Percentiles rank a stretch among this genome's conserved stretches.
phyloP scores from a whole-genome alignment of 2,329 filamentous ascomycete species.

The Ophiocordyceps australis region DNA sequence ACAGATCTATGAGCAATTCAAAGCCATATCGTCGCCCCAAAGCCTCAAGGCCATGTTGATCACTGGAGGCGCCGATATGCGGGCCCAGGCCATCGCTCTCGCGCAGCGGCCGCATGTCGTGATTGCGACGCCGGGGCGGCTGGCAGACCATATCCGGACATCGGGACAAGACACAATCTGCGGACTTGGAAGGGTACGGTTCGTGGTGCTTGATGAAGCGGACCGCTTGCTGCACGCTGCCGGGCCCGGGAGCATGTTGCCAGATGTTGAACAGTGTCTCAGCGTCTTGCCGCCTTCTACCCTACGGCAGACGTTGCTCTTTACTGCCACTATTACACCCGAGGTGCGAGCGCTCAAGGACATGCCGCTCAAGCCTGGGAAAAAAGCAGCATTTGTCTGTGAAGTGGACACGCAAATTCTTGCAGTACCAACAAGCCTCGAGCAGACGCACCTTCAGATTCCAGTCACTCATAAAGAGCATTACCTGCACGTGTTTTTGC shows the following conservation, averaged over 20 bases:
- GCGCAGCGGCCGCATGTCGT: slow-evolving; percentile 74
- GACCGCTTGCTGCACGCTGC: slow-evolving; percentile 67
- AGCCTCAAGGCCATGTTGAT: slow-evolving; percentile 78
- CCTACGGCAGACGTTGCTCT: slow-evolving; percentile 80
- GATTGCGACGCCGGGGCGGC: slow-evolving; percentile 80
- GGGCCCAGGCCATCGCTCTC: slow-evolving; percentile 70
- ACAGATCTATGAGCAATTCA: slow-evolving; percentile 93
- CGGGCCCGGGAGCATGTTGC: slow-evolving; percentile 73
- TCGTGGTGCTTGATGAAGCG: slow-evolving; percentile 89
- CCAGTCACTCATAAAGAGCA: slow-evolving; percentile 88
- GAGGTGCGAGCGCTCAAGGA: slow-evolving; percentile 79
- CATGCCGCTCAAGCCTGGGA: slow-evolving; percentile 48
- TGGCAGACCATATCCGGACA: slow-evolving; percentile 83
- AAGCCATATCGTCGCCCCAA: slow-evolving; percentile 76
- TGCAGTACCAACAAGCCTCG: slow-evolving; percentile 63
- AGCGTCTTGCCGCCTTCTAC: slow-evolving; percentile 59
- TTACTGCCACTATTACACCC: slow-evolving; percentile 87
- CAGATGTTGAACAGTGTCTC: slow-evolving; percentile 79
- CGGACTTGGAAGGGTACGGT: slow-evolving; percentile 60
- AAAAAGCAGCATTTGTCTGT: slow-evolving; percentile 70
- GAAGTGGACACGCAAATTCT: slow-evolving; percentile 64
- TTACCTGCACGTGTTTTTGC: slow-evolving; percentile 78
- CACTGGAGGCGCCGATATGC: slow-evolving; percentile 87
- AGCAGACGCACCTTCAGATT: slow-evolving; percentile 72
- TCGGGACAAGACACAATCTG: slow-evolving; percentile 84